These are phyloP conservation scores for Thuidium tamariscinum DNA, from an alignment of 225 moss, liverwort and hornwort genomes.

Conservation along the genomic window DNA sequence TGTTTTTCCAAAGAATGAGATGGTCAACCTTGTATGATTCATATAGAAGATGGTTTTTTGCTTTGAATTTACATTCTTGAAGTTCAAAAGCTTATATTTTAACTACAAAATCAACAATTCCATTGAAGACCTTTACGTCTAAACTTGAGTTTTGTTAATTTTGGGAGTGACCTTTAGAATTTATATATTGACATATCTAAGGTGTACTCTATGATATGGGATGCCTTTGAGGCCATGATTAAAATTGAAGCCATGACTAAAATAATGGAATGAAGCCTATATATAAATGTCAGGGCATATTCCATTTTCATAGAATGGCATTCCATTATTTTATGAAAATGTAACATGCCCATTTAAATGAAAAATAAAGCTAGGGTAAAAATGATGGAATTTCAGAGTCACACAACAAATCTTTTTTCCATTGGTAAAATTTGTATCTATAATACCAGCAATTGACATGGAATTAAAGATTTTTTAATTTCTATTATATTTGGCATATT, in stretches of 20 bases:
- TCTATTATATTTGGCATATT: background rate
- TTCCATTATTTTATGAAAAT: too few relatives aligned
- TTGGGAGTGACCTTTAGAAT: background rate
- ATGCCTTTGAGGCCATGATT: background rate
- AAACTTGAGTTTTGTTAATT: accelerated
- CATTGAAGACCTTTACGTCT: accelerated
- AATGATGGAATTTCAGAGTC: background rate
- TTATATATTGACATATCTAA: background rate
- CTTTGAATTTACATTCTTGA: background rate
- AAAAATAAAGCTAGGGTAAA: background rate
- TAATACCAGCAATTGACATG: background rate
- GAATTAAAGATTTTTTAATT: background rate
- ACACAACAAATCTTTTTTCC: background rate
- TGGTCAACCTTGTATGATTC: accelerated
- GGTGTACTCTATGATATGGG: too few relatives aligned
- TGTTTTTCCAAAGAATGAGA: background rate
- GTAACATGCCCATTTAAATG: too few relatives aligned
- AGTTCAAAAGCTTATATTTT: background rate
- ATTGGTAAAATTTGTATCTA: background rate
- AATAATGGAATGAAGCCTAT: background rate
- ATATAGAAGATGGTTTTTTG: accelerated
- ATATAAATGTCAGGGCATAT: background rate
- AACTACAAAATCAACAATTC: background rate
- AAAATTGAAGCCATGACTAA: background rate
- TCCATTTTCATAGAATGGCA: too few relatives aligned